Percentiles rank a stretch among this genome's conserved stretches.
phyloP scores from a whole-genome alignment of 352 stramenopile species.

The Hyphochytrium catenoides region DNA sequence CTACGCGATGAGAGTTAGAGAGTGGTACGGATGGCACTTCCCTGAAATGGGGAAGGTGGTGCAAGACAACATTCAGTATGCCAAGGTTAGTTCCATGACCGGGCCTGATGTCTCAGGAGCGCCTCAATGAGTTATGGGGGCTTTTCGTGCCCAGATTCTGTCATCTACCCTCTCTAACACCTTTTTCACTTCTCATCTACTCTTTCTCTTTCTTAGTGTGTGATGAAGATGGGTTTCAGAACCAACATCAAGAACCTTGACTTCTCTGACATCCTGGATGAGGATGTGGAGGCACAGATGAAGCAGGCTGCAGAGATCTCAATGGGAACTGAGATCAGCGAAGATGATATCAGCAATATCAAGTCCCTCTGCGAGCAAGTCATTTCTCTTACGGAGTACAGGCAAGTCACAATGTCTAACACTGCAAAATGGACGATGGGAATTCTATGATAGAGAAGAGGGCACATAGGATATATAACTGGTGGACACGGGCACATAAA shows the following conservation, averaged over 20 bases:
- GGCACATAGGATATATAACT: too few relatives aligned
- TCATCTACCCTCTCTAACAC: too few relatives aligned
- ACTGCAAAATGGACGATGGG: too few relatives aligned
- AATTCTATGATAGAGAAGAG: too few relatives aligned
- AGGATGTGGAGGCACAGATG: conserved; percentile 78
- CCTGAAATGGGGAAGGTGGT: conserved; percentile 93
- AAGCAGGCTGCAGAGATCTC: conserved; percentile 94
- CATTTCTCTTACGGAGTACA: conserved; percentile 63
- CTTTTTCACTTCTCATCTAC: too few relatives aligned
- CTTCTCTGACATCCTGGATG: conserved; percentile 59
- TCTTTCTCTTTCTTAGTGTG: too few relatives aligned
- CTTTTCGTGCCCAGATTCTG: too few relatives aligned
- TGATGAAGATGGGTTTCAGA: conserved; percentile 82
- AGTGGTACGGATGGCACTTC: conserved; percentile 97
- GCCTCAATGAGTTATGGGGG: too few relatives aligned
- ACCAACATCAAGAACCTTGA: conserved; percentile 78
- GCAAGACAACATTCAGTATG: conserved; percentile 95
- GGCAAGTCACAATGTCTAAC: too few relatives aligned
- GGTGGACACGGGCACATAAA: too few relatives aligned
- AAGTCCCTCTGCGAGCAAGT: conserved; percentile 71
- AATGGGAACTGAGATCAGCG: conserved; percentile 99
- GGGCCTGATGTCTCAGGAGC: too few relatives aligned
- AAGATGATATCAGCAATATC: conserved; percentile 94
- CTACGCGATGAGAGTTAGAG: conserved; percentile 98
- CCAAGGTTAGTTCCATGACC: too few relatives aligned